A percentile compares a stretch with the other conserved stretches of the same genome.
Evolutionary conservation across 73 alveolate species (phyloP).

Genomic region (Strombidium stylifer): DNA sequence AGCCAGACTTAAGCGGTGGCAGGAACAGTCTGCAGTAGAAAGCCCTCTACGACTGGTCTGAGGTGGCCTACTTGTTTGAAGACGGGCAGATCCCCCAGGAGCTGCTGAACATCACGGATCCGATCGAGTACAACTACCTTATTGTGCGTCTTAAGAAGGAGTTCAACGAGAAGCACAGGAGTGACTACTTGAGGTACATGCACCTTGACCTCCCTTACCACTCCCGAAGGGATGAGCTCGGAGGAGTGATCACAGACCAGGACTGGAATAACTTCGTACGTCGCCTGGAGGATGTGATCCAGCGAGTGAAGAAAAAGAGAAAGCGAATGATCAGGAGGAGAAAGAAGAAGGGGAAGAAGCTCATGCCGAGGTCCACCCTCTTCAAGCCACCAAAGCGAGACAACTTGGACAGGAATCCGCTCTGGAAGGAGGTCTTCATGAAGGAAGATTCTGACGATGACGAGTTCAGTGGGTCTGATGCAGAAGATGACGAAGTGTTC

Average conservation of each 20-base stretch:
- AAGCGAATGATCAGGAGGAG: slow-evolving; percentile 51
- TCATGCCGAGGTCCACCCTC: slow-evolving; percentile 55
- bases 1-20: background rate
- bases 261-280: slow-evolving; percentile 58
- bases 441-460: slow-evolving; percentile 16
- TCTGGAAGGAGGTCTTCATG: slow-evolving; percentile 65
- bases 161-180: slow-evolving; percentile 53
- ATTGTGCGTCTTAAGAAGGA: slow-evolving; percentile 64
- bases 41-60: slow-evolving; percentile 43
- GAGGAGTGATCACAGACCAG: slow-evolving; percentile 57
- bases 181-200: slow-evolving; percentile 64
- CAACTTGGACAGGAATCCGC: slow-evolving; percentile 44
- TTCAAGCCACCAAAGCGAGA: slow-evolving; percentile 49
- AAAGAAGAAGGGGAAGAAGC: slow-evolving; percentile 64
- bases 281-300: slow-evolving; percentile 47
- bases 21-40: slow-evolving; percentile 39
- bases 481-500: too few species aligned
- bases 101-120: slow-evolving; percentile 50
- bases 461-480: too few species aligned
- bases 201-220: slow-evolving; percentile 60
- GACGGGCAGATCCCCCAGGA: slow-evolving; percentile 51
- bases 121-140: slow-evolving; percentile 58
- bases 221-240: slow-evolving; percentile 74
- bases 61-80: slow-evolving; percentile 52
- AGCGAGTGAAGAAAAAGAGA: slow-evolving; percentile 50